Conservation (phyloP, 257 asterid species). For the Scutellaria baicalensis region DNA sequence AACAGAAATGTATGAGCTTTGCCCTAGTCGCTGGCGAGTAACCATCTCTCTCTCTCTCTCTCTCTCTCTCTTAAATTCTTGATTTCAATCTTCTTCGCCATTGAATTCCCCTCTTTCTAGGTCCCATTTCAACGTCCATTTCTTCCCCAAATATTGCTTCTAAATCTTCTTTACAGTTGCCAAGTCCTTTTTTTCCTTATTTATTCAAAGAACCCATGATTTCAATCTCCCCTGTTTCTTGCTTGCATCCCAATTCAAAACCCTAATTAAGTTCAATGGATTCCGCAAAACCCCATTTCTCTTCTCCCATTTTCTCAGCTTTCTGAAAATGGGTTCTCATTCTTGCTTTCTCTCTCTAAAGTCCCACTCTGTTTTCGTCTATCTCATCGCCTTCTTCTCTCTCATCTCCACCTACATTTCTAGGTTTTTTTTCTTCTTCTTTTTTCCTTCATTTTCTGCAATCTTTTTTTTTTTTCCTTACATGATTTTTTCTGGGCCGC, state of each 20-base stretch:
- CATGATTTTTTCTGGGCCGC: not conserved
- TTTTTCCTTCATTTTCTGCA: not conserved
- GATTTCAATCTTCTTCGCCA: slow-evolving; percentile 22
- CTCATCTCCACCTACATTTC: slow-evolving; percentile 22
- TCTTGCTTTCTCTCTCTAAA: slow-evolving; percentile 2
- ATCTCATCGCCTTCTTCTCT: slow-evolving; percentile 26
- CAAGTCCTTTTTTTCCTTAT: slow-evolving; percentile 31
- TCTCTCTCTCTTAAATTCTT: slow-evolving; percentile 24
- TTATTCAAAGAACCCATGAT: slow-evolving; percentile 45
- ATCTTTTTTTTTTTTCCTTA: not conserved
- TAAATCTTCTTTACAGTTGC: slow-evolving; percentile 23
- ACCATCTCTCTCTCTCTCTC: slow-evolving; percentile 38
- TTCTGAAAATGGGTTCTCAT: slow-evolving; percentile 35
- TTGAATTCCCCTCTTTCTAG: slow-evolving; percentile 22
- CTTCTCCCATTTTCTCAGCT: not conserved
- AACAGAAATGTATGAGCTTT: not conserved
- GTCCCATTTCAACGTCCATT: slow-evolving; percentile 43
- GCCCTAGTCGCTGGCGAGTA: slow-evolving; percentile 38
- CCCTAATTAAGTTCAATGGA: slow-evolving; percentile 2
- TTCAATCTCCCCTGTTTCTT: slow-evolving; percentile 22
- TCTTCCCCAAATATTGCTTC: not conserved
- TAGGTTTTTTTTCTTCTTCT: slow-evolving; percentile 27
- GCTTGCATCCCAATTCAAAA: slow-evolving; percentile 31
- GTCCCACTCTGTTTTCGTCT: slow-evolving; percentile 21
- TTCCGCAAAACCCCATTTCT: too few relatives aligned